Base-by-base conservation (phyloP, 75 land plant genomes). In the Pinus albicaulis region DNA sequence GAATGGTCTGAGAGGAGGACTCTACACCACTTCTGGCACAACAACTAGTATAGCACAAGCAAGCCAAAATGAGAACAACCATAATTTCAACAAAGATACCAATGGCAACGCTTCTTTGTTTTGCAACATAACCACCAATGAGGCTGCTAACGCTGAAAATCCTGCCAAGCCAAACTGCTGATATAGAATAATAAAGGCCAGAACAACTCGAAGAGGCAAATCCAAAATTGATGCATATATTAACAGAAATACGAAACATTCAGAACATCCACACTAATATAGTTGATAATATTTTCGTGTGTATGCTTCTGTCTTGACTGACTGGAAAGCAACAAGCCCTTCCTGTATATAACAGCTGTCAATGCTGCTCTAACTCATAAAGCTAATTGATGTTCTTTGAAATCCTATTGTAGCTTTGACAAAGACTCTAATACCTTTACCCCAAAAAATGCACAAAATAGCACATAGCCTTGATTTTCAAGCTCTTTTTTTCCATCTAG, bases 251-350 rank as follows among this genome's bases (percentile, higher is more conserved):
- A 77, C 19, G 80, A 89, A 22, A 92, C 65, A 28, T 87, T 83
- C 31, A 80, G 78, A 20, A 87, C 83, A 82, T 93, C 95, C 20
- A 93, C 88, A 63, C 82, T 83, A 79, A 91, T 83, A 65, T 81
- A 59, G 68, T 90, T 93, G 34, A 90, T 82, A 7, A 93, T 85
- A 73, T 90, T 93, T 20, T 91, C 95, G 64, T 80, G 75, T 4
- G 82, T 78, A 56, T 82, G 79, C 22, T 76, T 55, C 19, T 86
- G 87, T 56, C 81, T 86, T 28, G 92, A 80, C 22, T 71, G 75
- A 59, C 77, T 80, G n/a, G 95, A 92, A 38, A 93, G 84, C 4
- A 80, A 63, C 76, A 90, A 65, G 10, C 90, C 89, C 81, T 94
- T 94, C 19, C 73, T 75, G 66, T 88, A 94, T 24, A 92, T 76